These are phyloP conservation scores for Hypoxylon sp. DNA, from an alignment of 2,329 filamentous ascomycete species.

Conservation along the genomic window DNA sequence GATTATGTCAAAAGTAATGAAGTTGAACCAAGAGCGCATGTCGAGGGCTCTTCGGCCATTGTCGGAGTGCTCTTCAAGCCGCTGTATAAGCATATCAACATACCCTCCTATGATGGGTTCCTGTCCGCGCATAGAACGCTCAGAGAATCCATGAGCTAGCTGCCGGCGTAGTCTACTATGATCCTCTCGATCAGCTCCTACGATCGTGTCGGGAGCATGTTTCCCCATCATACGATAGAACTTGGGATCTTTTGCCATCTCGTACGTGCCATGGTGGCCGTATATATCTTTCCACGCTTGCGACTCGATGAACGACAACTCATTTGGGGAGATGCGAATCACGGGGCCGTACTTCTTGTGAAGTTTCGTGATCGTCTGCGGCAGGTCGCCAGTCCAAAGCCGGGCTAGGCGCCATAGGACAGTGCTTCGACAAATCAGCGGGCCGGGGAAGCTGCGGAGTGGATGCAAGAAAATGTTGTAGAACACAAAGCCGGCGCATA, in stretches of 20 bases:
- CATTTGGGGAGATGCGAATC: conserved; percentile 53
- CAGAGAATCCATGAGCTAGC: conserved; percentile 9
- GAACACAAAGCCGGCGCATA: neutral
- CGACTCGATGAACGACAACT: conserved; percentile 52
- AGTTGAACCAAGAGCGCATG: conserved; percentile 38
- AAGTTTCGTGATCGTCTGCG: conserved; percentile 1
- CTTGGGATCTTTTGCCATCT: conserved; percentile 27
- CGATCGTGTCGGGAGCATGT: neutral
- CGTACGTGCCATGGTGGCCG: conserved; percentile 43
- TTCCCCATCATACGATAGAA: conserved; percentile 1
- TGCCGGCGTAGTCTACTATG: conserved; percentile 8
- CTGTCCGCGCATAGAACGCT: conserved; percentile 34
- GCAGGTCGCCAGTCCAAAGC: neutral
- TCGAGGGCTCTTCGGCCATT: conserved; percentile 37
- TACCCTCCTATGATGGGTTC: conserved; percentile 39
- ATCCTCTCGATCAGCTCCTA: neutral
- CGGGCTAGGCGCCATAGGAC: conserved; percentile 1
- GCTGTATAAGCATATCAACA: conserved; percentile 30
- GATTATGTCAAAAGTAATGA: conserved; percentile 45
- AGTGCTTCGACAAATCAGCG: conserved; percentile 3
- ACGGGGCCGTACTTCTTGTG: conserved; percentile 40
- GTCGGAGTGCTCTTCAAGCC: conserved; percentile 27
- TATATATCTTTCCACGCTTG: conserved; percentile 50
- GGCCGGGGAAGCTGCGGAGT: conserved; percentile 22
- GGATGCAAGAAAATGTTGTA: conserved; percentile 29